Percentiles rank a stretch among this genome's conserved stretches.
Evolutionary conservation across 257 asterid species (phyloP).

Genomic region (Nicotiana otophora): DNA sequence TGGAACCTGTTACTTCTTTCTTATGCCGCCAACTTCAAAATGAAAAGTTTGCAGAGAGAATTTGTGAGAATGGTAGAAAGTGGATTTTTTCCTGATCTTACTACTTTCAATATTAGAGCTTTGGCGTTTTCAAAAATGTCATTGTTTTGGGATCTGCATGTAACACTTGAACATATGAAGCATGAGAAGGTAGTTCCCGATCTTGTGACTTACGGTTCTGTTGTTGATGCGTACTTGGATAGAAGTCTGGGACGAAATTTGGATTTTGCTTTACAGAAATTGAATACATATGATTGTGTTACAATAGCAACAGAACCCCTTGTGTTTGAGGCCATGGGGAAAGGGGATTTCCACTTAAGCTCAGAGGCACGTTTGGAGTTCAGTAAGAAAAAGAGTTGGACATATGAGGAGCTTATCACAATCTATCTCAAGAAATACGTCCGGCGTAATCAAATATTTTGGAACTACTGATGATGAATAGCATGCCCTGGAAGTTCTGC

Average conservation of each 20-base stretch:
- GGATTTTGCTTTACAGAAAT: constrained; percentile 49
- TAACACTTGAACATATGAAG: constrained; percentile 89
- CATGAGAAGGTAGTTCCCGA: constrained; percentile 69
- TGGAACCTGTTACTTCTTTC: constrained; percentile 85
- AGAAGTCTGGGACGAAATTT: constrained; percentile 69
- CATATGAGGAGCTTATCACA: constrained; percentile 53
- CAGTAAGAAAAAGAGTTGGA: constrained; percentile 37
- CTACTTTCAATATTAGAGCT: constrained; percentile 72
- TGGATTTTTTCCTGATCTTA: constrained; percentile 72
- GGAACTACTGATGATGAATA: constrained; percentile 63
- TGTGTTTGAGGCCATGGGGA: constrained; percentile 79
- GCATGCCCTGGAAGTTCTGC: neutral
- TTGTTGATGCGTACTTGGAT: constrained; percentile 79
- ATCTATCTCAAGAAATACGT: constrained; percentile 57
- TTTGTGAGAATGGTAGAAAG: constrained; percentile 82
- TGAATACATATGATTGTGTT: constrained; percentile 37
- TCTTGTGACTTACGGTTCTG: constrained; percentile 84
- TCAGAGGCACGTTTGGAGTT: constrained; percentile 60
- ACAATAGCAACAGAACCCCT: constrained; percentile 49
- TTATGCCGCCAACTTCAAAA: constrained; percentile 86
- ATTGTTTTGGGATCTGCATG: constrained; percentile 80
- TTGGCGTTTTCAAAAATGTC: constrained; percentile 91
- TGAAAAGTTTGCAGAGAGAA: constrained; percentile 91
- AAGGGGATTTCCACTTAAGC: constrained; percentile 79
- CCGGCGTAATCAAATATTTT: constrained; percentile 69